Base-by-base conservation (phyloP, 2,329 filamentous ascomycete species). In the Clathrospora elynae region DNA sequence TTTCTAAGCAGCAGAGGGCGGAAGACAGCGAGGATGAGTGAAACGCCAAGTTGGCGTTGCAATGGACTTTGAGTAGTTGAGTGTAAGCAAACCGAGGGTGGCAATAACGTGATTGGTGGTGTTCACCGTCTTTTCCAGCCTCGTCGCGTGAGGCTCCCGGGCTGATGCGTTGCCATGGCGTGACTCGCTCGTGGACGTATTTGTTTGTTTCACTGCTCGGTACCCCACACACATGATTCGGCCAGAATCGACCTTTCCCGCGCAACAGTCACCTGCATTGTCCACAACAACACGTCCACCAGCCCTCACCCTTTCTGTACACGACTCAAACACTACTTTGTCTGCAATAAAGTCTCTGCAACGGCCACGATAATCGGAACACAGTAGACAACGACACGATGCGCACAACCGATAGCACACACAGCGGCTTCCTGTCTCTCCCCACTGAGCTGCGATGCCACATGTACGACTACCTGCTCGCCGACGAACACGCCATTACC, bases 361-460 rank as follows among this genome's bases (percentile, higher is more conserved):
- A 1, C 28, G 16, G 10, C 26, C 29, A 14, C 40, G 8, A 20
- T 13, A n/a, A 37, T 37, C 20, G 12, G 14, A 19, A 19, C 16
- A 20, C 8, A 19, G 3, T 6, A 13, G 14, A 33, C 25, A 8
- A 17, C n/a, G 12, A 29, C 20, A 36, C 10, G 2, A 46, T 46
- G 43, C 7, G 9, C 10, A 29, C 17, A n/a, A 20, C 34, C 8
- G 28, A 44, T 12, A 37, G 31, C 34, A 25, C 26, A 11, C 42
- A 51, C 31, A 51, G 55, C 24, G 53, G 46, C 24, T 52, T 61
- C 26, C 47, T 60, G 13, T 49, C 51, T 5, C 34, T 74, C 10
- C 71, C 72, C 4, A 59, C 66, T 13, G 72, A 75, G 55, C 50
- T 75, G 16, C 66, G 72, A 30, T 71, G 73, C 24, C 57, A 66